These are phyloP conservation scores for Cyathus striatus DNA, from an alignment of 768 basidiomycete species.

Conservation along the genomic window DNA sequence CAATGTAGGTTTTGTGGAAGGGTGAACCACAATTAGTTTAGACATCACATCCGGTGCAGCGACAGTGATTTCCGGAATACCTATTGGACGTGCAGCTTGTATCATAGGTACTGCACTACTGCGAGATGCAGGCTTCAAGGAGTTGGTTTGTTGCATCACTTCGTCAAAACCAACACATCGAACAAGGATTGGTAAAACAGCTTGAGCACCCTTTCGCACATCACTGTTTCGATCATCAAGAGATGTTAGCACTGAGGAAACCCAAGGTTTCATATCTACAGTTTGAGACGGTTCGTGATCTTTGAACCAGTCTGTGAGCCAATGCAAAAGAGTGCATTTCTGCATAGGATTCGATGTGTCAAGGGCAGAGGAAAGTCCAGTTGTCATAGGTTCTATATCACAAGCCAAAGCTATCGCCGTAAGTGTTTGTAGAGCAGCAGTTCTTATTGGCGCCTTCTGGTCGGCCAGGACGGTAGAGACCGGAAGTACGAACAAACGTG, in stretches of 20 bases:
- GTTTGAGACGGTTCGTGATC: constrained; percentile 47
- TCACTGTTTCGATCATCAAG: constrained; percentile 91
- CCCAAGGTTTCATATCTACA: constrained; percentile 71
- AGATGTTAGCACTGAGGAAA: constrained; percentile 58
- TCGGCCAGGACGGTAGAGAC: constrained; percentile 86
- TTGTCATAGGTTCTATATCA: constrained; percentile 78
- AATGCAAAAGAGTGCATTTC: constrained; percentile 71
- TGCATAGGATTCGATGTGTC: constrained; percentile 87
- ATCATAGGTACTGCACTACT: constrained; percentile 82
- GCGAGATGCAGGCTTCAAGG: constrained; percentile 89
- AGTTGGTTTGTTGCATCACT: constrained; percentile 80
- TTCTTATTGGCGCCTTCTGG: constrained; percentile 84
- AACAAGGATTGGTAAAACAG: constrained; percentile 73
- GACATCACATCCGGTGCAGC: no score
- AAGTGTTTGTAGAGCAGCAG: constrained; percentile 72
- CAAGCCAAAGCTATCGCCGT: constrained; percentile 81
- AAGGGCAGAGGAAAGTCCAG: constrained; percentile 72
- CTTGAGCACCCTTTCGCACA: constrained; percentile 87
- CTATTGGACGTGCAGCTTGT: constrained; percentile 79
- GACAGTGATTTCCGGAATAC: no score
- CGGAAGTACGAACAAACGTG: constrained; percentile 68
- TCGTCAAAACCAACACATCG: constrained; percentile 73
- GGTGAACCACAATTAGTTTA: no score
- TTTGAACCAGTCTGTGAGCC: constrained; percentile 79
- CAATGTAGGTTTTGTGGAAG: no score